Conservation (phyloP, 495 filamentous ascomycete species). For the Bacidia gigantensis region DNA sequence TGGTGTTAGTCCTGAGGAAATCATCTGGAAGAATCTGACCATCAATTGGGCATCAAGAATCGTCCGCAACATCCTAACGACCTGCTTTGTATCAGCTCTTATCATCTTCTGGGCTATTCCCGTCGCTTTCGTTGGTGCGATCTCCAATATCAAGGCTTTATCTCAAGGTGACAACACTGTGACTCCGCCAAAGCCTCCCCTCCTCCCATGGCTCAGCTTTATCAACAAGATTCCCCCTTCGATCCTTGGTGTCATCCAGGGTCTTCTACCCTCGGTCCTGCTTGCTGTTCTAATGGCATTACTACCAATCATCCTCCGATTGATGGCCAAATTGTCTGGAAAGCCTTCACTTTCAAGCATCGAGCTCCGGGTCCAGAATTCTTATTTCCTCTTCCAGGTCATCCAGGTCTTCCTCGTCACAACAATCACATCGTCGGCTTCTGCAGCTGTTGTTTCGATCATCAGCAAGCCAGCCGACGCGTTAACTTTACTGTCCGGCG, state of each 20-base stretch:
- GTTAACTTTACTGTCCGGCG: constrained; percentile 52
- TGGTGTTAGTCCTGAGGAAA: constrained; percentile 68
- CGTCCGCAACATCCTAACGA: constrained; percentile 53
- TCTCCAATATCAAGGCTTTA: constrained; percentile 73
- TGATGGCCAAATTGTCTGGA: constrained; percentile 65
- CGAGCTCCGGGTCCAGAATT: constrained; percentile 80
- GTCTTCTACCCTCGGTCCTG: constrained; percentile 66
- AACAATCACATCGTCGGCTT: constrained; percentile 59
- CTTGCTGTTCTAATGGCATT: constrained; percentile 81
- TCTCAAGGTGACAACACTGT: neutral
- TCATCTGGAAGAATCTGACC: constrained; percentile 78
- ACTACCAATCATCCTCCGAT: constrained; percentile 71
- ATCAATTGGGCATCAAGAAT: constrained; percentile 83
- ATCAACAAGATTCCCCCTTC: constrained; percentile 54
- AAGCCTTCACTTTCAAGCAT: constrained; percentile 63
- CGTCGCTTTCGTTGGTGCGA: constrained; percentile 67
- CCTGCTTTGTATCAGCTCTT: constrained; percentile 57
- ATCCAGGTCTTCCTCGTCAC: constrained; percentile 88
- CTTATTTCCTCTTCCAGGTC: constrained; percentile 90
- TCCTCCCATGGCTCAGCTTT: constrained; percentile 49
- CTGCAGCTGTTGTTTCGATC: constrained; percentile 44
- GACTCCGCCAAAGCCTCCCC: neutral
- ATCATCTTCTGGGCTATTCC: constrained; percentile 98
- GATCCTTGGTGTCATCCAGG: constrained; percentile 72
- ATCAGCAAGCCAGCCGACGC: constrained; percentile 44